Evolutionary conservation across 164 flowering plant genomes (phyloP), one percentile per base, ranked within the genome.

Genomic region (Paratinospora sagittata): DNA sequence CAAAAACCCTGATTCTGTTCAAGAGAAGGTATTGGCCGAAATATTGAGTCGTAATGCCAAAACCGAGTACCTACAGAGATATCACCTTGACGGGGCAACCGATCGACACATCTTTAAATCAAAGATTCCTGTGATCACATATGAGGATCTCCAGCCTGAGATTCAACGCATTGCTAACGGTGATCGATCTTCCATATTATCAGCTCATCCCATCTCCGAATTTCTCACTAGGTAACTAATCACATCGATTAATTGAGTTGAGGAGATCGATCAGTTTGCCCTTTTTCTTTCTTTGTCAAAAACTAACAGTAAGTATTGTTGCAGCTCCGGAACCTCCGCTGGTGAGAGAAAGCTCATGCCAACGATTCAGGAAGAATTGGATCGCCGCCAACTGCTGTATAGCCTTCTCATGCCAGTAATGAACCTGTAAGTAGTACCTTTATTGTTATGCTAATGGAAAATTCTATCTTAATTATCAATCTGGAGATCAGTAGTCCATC

Each of bases 341-440:
- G 97, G 93, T 0, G 97, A 90, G 67, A 81, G 93, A 52, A 90
- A 90, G 66, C 78, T 90, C 65, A 90, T 88, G 93, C 97, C 97
- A 8, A 86, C 97, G 0, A 90, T 89, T 67, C 58, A 68, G 8
- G 92, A 89, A 64, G 97, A 89, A 66, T 17, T 83, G 76, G 86
- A 88, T 30, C 86, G 97, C 39, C 83, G 93, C 16, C 85, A 78
- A 77, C 62, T 69, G 12, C 79, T 90, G 39, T 90, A 85, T 79
- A 89, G 88, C 67, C 90, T 90, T 72, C 90, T 90, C 57, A 85
- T 84, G 93, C 97, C 97, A 3, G 90, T 90, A 3, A 89, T 90
- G 93, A 89, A 89, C 83, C 70, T 80, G 97, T 90, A 70, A 78
- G 85, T 77, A 9, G 58, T 19, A 5, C 3, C 43, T 7, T 8